Percentiles rank a stretch among this genome's conserved stretches.
phyloP scores from a whole-genome alignment of 768 basidiomycete species.

The Zangia roseola region DNA sequence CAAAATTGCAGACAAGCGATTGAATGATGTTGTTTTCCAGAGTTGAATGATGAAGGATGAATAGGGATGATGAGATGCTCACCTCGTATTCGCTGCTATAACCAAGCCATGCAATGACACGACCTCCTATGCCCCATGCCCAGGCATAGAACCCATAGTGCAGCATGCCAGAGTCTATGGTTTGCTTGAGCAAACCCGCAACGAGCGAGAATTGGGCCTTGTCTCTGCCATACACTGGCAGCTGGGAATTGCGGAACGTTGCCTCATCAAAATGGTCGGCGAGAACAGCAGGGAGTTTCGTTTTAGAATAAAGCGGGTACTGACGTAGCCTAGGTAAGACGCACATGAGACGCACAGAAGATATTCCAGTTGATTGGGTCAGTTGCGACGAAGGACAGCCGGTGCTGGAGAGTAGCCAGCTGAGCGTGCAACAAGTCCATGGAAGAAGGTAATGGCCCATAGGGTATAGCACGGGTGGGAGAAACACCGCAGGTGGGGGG shows the following conservation, averaged over 20 bases:
- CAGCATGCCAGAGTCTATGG: slow-evolving; percentile 66
- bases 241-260: slow-evolving; percentile 86
- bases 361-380: slow-evolving; percentile 85
- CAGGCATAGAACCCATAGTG: slow-evolving; percentile 79
- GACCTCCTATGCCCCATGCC: slow-evolving; percentile 70
- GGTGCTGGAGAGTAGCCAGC: slow-evolving; percentile 54
- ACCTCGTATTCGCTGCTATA: slow-evolving; percentile 77
- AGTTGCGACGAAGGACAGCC: slow-evolving; percentile 67
- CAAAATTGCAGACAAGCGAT: slow-evolving; percentile 70
- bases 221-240: slow-evolving; percentile 87
- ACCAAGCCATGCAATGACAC: slow-evolving; percentile 47
- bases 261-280: slow-evolving; percentile 64
- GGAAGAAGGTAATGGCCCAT: background rate
- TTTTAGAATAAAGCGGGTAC: slow-evolving; percentile 80
- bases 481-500: too few relatives aligned
- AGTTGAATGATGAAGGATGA: background rate
- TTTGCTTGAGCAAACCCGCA: slow-evolving; percentile 72
- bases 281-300: slow-evolving; percentile 67
- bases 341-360: slow-evolving; percentile 59
- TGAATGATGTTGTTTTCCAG: slow-evolving; percentile 56
- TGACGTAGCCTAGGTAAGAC: slow-evolving; percentile 57
- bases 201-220: slow-evolving; percentile 82
- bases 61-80: background rate
- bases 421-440: slow-evolving; percentile 63
- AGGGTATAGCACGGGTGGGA: too few relatives aligned